phyloP scores from a whole-genome alignment of 1,139 yeast species.

The Wickerhamomyces sp. region DNA sequence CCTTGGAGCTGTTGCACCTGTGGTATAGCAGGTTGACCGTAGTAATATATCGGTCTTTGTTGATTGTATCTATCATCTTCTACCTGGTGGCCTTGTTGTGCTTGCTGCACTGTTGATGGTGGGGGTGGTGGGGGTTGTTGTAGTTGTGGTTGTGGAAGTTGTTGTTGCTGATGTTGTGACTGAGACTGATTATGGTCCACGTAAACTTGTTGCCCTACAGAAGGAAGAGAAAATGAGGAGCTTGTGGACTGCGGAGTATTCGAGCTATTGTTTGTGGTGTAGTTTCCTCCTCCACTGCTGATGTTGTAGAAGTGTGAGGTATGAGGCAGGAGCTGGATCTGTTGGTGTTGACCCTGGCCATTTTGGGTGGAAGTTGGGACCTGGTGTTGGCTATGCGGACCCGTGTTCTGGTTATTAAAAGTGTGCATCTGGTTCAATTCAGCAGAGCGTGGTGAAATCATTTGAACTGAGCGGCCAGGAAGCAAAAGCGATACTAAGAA shows the following conservation, averaged over 20 bases:
- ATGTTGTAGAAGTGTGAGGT: no score
- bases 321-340: no score
- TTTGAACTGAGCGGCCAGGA: no score
- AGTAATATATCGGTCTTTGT: neutral
- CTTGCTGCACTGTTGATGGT: neutral
- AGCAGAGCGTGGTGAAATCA: conserved; percentile 6
- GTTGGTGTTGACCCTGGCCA: no score
- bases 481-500: no score
- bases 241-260: conserved; percentile 2
- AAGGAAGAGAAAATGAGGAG: conserved; percentile 4
- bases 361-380: neutral
- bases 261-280: conserved; percentile 1
- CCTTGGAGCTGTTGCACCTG: neutral
- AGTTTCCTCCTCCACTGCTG: neutral
- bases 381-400: neutral
- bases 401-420: neutral
- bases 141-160: conserved; percentile 1
- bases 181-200: conserved; percentile 1
- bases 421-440: conserved; percentile 1
- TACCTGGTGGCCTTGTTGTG: neutral
- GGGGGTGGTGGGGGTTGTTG: neutral
- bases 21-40: neutral
- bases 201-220: conserved; percentile 2
- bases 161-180: neutral
- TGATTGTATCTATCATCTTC: neutral